A percentile compares a stretch with the other conserved stretches of the same genome.
Conservation (phyloP, 2,329 filamentous ascomycete genomes). For the Epichloe bromicola region DNA sequence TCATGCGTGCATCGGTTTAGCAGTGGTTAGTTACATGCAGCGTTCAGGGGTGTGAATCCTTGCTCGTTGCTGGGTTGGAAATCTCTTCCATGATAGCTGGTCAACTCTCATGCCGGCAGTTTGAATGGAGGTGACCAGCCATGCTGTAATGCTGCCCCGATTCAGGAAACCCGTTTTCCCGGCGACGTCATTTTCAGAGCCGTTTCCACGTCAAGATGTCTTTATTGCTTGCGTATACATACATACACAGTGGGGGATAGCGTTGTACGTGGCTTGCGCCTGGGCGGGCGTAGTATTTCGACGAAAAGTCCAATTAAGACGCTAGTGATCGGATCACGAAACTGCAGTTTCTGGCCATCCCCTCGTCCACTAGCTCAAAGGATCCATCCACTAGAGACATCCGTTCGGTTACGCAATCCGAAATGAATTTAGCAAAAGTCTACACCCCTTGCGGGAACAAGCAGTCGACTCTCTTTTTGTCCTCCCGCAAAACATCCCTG, state of each 20-base stretch:
- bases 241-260: neutral
- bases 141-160: constrained; percentile 1
- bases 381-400: too few species aligned
- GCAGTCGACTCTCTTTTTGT: too few species aligned
- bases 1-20: neutral
- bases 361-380: too few species aligned
- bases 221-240: neutral
- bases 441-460: too few species aligned
- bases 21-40: neutral
- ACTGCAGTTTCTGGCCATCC: too few species aligned
- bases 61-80: constrained; percentile 1
- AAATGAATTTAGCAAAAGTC: too few species aligned
- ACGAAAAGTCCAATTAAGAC: too few species aligned
- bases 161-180: neutral
- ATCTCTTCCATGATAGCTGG: neutral
- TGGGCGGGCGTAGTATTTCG: neutral
- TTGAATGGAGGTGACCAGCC: neutral
- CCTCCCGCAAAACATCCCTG: too few species aligned
- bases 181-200: neutral
- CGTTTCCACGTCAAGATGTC: neutral
- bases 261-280: neutral
- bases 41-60: constrained; percentile 1
- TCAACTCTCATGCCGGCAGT: neutral
- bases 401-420: too few species aligned
- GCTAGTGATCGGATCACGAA: too few species aligned